Evolutionary conservation across 805 yeast species (phyloP), one percentile per base, ranked within the genome.

Genomic region (Candida ficus): DNA sequence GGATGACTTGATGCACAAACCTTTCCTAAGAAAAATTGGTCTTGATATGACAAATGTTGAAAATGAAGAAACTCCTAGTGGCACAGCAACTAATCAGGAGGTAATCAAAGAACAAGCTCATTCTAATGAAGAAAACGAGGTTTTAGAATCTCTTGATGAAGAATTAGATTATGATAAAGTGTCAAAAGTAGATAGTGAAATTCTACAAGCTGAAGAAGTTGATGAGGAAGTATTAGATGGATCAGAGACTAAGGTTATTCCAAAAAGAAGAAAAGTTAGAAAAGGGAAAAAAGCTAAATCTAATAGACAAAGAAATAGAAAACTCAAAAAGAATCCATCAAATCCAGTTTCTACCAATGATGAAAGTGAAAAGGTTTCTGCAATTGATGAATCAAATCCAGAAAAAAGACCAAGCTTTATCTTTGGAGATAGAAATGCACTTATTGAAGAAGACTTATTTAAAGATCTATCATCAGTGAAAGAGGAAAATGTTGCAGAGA

Each of bases 1-100:
- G 36, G 43, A 43, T 20, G 18, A 33, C 18, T 19, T 38, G 13
- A 12, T 38, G 2, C 37, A 43, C 28, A 39, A 28, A 19, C 39
- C 42, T 8, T 31, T 30, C 19, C 33, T 38, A 26, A 28, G 35
- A 10, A 37, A 38, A 20, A 35, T 37, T 22, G 41, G 29, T 11
- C 6, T 38, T 19, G 45, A 38, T 35, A 32, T 38, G 36, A 38
- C 39, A 4, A 35, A 16, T 14, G 18, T 27, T 27, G 28, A 32
- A 4, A 13, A 12, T n/a, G n/a, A n/a, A n/a, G n/a, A n/a, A n/a
- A n/a, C n/a, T n/a, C n/a, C n/a, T n/a, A n/a, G n/a, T n/a, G n/a
- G n/a, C n/a, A n/a, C n/a, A n/a, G n/a, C n/a, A n/a, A n/a, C n/a
- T n/a, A n/a, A n/a, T n/a, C n/a, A n/a, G n/a, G n/a, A n/a, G n/a